These are phyloP conservation scores for Carex littledalei DNA, from an alignment of 176 grass and related monocot species.

Conservation along the genomic window DNA sequence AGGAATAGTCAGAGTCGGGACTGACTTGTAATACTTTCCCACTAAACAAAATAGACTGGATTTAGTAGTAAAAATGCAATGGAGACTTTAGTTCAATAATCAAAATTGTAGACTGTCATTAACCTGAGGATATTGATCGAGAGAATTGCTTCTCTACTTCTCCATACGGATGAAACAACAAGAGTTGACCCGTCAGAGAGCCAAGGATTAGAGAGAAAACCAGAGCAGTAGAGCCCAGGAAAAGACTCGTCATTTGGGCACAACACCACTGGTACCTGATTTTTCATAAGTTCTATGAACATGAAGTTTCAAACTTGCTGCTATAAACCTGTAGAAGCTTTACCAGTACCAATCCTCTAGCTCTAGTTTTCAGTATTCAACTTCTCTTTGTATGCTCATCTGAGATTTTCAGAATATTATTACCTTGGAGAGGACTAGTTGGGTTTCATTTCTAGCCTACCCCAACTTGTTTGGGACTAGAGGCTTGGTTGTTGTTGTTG, in stretches of 20 bases:
- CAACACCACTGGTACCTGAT: slow-evolving; percentile 74
- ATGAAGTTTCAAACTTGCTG: background rate
- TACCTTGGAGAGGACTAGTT: background rate
- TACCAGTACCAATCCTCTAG: background rate
- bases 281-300: background rate
- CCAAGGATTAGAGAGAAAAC: slow-evolving; percentile 65
- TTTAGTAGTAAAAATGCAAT: slow-evolving; percentile 17
- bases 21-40: slow-evolving; percentile 51
- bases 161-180: slow-evolving; percentile 78
- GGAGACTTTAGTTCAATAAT: background rate
- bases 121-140: slow-evolving; percentile 69
- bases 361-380: background rate
- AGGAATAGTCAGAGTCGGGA: slow-evolving; percentile 71
- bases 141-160: slow-evolving; percentile 73
- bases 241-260: slow-evolving; percentile 59
- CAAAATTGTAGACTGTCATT: slow-evolving; percentile 14
- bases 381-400: background rate
- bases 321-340: background rate
- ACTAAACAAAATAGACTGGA: slow-evolving; percentile 35
- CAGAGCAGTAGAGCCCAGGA: slow-evolving; percentile 57
- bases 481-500: no score
- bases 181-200: slow-evolving; percentile 76
- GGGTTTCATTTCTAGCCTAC: no score
- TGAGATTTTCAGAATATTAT: background rate
- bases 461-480: no score